phyloP scores from a whole-genome alignment of 2,329 filamentous ascomycete species.

The Colletotrichum somersetense region DNA sequence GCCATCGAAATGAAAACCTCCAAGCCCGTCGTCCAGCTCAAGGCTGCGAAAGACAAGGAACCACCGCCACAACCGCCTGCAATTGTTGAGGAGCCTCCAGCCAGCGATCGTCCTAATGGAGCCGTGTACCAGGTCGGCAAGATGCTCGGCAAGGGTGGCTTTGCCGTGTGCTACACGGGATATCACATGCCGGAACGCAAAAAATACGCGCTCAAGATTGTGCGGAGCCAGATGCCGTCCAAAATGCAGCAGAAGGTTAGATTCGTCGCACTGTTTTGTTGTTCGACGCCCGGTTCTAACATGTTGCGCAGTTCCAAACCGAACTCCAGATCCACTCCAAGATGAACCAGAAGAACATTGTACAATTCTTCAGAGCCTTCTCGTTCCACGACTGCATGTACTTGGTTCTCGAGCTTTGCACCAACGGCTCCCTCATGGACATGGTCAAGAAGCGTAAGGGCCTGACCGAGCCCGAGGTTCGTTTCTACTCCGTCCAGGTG shows the following conservation, averaged over 20 bases:
- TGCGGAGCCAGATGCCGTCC: constrained; percentile 83
- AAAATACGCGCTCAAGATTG: constrained; percentile 83
- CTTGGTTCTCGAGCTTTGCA: constrained; percentile 92
- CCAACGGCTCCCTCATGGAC: constrained; percentile 96
- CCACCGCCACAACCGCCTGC: constrained; percentile 74
- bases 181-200: constrained; percentile 75
- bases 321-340: constrained; percentile 99
- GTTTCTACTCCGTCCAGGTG: constrained; percentile 94
- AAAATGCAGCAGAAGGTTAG: constrained; percentile 87
- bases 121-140: constrained; percentile 80
- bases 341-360: constrained; percentile 95
- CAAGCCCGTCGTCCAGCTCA: constrained; percentile 62
- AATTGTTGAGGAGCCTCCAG: constrained; percentile 72
- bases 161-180: constrained; percentile 84
- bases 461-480: constrained; percentile 92
- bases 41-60: constrained; percentile 73
- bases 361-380: constrained; percentile 95
- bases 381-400: constrained; percentile 91
- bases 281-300: constrained; percentile 17
- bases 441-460: constrained; percentile 95
- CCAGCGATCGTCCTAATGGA: constrained; percentile 76
- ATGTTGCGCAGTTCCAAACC: constrained; percentile 69
- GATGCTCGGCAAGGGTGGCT: constrained; percentile 83
- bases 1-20: constrained; percentile 61
- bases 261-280: too few species aligned